Base-by-base conservation (phyloP, 306 rosid genomes). In the Pueraria montana region DNA sequence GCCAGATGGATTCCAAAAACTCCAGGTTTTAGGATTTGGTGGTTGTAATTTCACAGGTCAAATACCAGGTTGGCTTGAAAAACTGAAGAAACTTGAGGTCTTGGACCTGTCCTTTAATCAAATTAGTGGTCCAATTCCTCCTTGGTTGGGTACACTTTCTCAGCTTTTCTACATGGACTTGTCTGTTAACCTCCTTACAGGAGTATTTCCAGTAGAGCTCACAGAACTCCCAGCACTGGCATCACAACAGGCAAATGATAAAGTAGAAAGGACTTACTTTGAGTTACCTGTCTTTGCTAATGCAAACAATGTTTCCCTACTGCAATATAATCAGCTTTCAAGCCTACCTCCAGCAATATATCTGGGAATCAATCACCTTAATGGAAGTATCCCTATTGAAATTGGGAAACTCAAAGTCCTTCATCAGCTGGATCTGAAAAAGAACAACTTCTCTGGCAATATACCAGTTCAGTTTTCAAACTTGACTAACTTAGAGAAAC, bases 261-360 rank as follows among this genome's bases (percentile, higher is more conserved):
- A 77, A 40, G 82, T 84, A 24, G 83, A 84, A 81, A 85, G 82
- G 86, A 77, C 89, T 85, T 88, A 89, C 78, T 84, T 93, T 85
- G 95, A 91, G 86, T 83, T 95, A 86, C 98, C 98, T 0, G 96
- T 95, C 58, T 95, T 95, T 85, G 94, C 91, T 40, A 85, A 66
- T 77, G 96, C 97, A 12, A 83, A 76, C 62, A 91, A 92, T 84
- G 95, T 91, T 49, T 82, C 91, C 56, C 30, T 61, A 68, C 85
- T 86, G 91, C 98, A 95, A 86, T 93, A 95, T 81, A 93, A 92
- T 86, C 98, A 89, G 83, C 92, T 93, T 78, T 89, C 97, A 26
- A 86, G 50, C 87, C 87, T 95, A 34, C 97, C 98, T 13, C 98
- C 97, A 5, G 93, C 93, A 0, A 80, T 95, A 55, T 93, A 95